phyloP scores from a whole-genome alignment of 306 rosid species.

The Castanea mollissima region DNA sequence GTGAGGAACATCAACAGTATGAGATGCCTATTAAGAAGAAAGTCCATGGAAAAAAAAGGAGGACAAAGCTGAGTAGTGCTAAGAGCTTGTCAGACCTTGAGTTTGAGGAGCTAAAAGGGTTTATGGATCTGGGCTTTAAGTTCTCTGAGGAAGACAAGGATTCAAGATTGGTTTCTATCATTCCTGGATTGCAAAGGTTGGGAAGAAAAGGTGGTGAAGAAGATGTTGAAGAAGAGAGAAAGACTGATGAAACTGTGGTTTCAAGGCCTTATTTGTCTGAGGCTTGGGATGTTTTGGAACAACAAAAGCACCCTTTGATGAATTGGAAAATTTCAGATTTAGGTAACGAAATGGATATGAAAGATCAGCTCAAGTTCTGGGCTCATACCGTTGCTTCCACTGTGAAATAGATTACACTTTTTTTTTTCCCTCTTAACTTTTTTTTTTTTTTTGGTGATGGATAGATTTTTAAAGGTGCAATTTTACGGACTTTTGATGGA shows the following conservation, averaged over 20 bases:
- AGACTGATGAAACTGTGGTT: conserved; percentile 28
- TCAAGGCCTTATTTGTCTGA: conserved; percentile 77
- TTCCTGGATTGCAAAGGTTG: conserved; percentile 69
- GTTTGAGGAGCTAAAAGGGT: conserved; percentile 71
- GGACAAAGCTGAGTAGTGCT: conserved; percentile 1
- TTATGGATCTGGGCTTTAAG: conserved; percentile 90
- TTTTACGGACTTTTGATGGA: background rate
- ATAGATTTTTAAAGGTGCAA: background rate
- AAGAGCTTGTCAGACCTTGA: conserved; percentile 73
- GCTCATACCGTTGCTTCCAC: conserved; percentile 75
- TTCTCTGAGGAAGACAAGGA: conserved; percentile 67
- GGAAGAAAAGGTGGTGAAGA: conserved; percentile 24
- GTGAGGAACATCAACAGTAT: background rate
- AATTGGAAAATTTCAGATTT: conserved; percentile 53
- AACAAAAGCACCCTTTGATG: conserved; percentile 33
- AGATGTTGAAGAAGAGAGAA: conserved; percentile 13
- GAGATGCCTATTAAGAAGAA: conserved; percentile 2
- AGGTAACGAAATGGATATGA: conserved; percentile 56
- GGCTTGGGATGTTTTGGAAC: conserved; percentile 64
- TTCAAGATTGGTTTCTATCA: conserved; percentile 52
- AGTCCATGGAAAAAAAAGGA: conserved; percentile 10
- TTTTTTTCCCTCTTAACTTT: background rate
- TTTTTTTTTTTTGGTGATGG: background rate
- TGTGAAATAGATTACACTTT: conserved; percentile 36
- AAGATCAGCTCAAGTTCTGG: conserved; percentile 63